Base-by-base conservation (phyloP, 257 asterid species). In the Ilex aquifolium region DNA sequence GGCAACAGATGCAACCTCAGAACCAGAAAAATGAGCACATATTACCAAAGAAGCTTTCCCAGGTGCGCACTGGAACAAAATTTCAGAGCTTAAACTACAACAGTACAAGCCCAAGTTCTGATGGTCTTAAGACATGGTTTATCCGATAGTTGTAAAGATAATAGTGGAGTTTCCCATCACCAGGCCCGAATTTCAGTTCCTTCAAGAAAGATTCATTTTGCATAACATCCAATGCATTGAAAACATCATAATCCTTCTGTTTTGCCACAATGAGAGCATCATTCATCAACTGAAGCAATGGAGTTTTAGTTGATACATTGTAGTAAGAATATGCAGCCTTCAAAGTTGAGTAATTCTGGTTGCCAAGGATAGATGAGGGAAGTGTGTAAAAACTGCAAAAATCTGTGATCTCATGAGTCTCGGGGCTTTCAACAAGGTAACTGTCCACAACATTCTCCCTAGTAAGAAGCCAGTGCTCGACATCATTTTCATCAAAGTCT, bases 131-230 rank as follows among this genome's bases (percentile, higher is more conserved):
- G 57, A 53, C 57, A n/a, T 21, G 57, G 31, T 53, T 53, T 21
- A 53, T n/a, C 15, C 57, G 5, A 53, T 53, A 53, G 30, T 53
- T 53, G 31, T 53, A 53, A 5, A 53, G 57, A n/a, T 53, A 53
- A 10, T 53, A 53, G 57, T 53, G 57, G 11, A 53, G 31, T 53
- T 53, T 53, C 57, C 57, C 57, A 53, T 53, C 57, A 15, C 57
- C 57, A 14, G 57, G 57, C 6, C 57, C 57, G 11, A 53, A 53
- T 10, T 53, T 53, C 57, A 53, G 57, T 53, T 15, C 57, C 57
- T 53, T 53, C 57, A 53, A 17, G 30, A 53, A 53, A 14, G 30
- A 14, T 21, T 53, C 57, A 53, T 53, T 53, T 14, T 53, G 30
- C 57, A 53, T 53, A 2, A 53, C 57, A 53, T 53, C 57, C 57